These are phyloP conservation scores for Jaapia argillacea DNA, from an alignment of 768 basidiomycete genomes.

Conservation along the genomic window DNA sequence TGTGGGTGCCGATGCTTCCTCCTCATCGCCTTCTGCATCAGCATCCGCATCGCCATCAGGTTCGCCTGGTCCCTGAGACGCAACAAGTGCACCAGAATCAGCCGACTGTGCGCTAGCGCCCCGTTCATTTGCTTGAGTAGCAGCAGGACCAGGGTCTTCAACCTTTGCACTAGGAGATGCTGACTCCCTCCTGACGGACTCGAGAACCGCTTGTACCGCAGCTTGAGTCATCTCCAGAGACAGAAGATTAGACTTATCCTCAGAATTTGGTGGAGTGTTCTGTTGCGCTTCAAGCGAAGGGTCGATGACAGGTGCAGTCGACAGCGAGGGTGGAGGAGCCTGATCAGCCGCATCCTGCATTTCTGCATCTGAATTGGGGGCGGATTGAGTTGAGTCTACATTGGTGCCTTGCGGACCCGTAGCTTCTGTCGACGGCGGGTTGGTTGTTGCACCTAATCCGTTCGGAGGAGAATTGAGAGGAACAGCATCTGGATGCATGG, in stretches of 20 bases:
- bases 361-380: no score
- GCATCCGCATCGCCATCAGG: background rate
- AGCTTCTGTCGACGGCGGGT: no score
- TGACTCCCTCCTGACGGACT: conserved; percentile 15
- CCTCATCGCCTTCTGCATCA: background rate
- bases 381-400: no score
- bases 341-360: no score
- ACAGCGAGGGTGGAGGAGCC: background rate
- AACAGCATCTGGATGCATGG: no score
- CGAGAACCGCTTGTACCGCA: conserved; percentile 24
- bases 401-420: no score
- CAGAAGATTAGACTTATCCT: conserved; percentile 6
- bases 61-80: no score
- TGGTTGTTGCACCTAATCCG: no score
- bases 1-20: conserved; percentile 9
- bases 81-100: no score
- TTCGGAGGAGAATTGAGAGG: no score
- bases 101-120: no score
- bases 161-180: no score
- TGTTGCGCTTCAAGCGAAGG: conserved; percentile 22
- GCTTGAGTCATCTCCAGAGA: conserved; percentile 13
- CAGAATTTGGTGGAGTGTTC: background rate
- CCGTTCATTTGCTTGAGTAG: conserved; percentile 2
- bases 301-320: conserved; percentile 22
- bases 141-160: background rate